Percentiles rank a stretch among this genome's conserved stretches.
These are phyloP conservation scores for Xylaria sp. DNA, from an alignment of 2,329 filamentous ascomycete species.

Conservation along the genomic window DNA sequence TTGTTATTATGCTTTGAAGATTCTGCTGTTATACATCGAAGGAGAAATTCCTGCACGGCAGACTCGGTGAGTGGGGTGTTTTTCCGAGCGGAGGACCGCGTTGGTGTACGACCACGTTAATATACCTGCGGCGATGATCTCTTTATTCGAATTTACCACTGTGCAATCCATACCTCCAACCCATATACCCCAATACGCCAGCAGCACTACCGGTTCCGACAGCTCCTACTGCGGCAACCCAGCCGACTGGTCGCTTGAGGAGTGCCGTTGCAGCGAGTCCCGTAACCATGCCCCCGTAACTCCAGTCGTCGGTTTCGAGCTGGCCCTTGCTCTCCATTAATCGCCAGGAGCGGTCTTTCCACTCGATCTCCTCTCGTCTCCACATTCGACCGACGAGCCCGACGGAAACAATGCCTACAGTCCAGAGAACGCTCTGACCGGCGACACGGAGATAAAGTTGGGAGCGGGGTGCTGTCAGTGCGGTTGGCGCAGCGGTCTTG, in stretches of 20 bases:
- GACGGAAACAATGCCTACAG: constrained; percentile 56
- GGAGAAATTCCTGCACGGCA: background rate
- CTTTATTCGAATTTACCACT: constrained; percentile 52
- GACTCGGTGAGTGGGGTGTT: background rate
- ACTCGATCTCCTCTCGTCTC: constrained; percentile 69
- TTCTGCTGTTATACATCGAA: constrained; percentile 20
- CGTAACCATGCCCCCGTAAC: constrained; percentile 56
- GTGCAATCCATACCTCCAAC: constrained; percentile 62
- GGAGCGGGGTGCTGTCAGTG: constrained; percentile 43
- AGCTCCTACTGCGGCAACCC: constrained; percentile 57
- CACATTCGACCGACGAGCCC: constrained; percentile 63
- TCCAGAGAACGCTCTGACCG: constrained; percentile 59
- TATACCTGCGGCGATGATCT: background rate
- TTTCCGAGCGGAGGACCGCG: background rate
- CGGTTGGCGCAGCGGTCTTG: constrained; percentile 35
- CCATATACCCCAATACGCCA: constrained; percentile 61
- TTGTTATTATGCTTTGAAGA: constrained; percentile 7
- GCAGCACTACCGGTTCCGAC: constrained; percentile 60
- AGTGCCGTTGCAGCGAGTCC: constrained; percentile 47
- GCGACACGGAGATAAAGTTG: constrained; percentile 58
- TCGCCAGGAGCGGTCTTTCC: constrained; percentile 72
- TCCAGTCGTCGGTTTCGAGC: constrained; percentile 67
- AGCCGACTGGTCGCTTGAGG: constrained; percentile 48
- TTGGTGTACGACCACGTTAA: background rate
- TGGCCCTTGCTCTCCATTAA: constrained; percentile 68